phyloP scores from a whole-genome alignment of 164 flowering plant genomes.

The Macadamia integrifolia region DNA sequence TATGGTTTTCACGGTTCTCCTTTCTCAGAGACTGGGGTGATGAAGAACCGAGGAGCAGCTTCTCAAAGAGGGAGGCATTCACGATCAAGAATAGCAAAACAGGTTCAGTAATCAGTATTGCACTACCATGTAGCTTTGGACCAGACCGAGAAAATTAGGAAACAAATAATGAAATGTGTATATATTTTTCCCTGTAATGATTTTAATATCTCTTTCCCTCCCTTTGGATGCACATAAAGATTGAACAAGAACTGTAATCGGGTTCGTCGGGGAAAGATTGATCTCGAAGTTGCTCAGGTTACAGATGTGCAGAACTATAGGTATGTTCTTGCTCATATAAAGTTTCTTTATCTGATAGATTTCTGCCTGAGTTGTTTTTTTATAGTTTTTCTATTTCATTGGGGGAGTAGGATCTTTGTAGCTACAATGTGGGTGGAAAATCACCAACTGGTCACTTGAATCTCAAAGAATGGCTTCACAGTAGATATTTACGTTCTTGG shows the following conservation, averaged over 20 bases:
- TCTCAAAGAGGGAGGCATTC: no score
- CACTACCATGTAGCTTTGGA: no score
- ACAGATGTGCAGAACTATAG: constrained; percentile 62
- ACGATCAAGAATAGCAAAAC: no score
- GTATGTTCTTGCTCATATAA: neutral
- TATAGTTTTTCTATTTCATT: constrained; percentile 2
- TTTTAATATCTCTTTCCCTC: no score
- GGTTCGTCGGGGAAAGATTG: constrained; percentile 54
- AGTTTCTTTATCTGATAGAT: neutral
- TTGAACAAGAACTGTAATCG: constrained; percentile 43
- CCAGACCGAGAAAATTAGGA: no score
- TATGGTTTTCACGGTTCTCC: no score
- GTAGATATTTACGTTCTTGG: constrained; percentile 98
- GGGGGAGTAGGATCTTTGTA: constrained; percentile 61
- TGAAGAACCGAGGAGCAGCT: no score
- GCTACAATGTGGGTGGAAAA: constrained; percentile 99
- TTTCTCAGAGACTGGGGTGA: no score
- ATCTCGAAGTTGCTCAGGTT: constrained; percentile 55
- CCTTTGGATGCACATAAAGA: constrained; percentile 46
- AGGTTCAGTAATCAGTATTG: no score
- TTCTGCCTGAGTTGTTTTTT: constrained; percentile 7
- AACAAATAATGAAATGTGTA: no score
- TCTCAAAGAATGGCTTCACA: constrained; percentile 95
- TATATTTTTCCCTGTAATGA: no score
- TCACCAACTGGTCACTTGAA: constrained; percentile 15